Base-by-base conservation (phyloP, 1,284 basidiomycete species). In the Trichosporon inkin region DNA sequence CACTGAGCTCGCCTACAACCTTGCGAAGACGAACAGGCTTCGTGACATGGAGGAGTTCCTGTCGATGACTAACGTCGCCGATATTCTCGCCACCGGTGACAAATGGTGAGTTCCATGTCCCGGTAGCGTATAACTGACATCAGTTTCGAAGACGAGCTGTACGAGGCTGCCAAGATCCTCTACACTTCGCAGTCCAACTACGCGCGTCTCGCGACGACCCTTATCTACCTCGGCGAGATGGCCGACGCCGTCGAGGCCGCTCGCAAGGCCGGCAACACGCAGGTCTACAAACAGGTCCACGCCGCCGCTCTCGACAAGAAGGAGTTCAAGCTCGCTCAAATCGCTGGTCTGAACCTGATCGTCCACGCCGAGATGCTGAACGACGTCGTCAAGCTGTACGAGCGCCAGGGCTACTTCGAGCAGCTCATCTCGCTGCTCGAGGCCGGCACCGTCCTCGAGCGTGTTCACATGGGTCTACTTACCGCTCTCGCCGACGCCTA, bases 211-310 rank as follows among this genome's bases (percentile, higher is more conserved):
- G 96, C 96, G 2, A 99, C 96, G 1, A 99, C 96, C 8, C 85
- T 98, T 71, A 98, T 99, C 76, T 99, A 99, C 80, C 85, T 99
- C 54, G 91, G 92, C 58, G 95, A 99, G 80, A 98, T 97, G 78
- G 95, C 98, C 79, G 86, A 90, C 56, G 96, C 96, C 17, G 96
- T 99, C 17, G 96, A 99, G 79, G 96, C 95, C 65, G 96, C 96
- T 17, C 84, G 96, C 65, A 99, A 99, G 78, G 96, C 96, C 17
- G 96, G 96, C 34, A 99, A 99, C 77, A 99, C 96, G 10, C 92
- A 96, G 88, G 96, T 99, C n/a, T 99, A 96, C 96, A 98, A 98
- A 81, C 96, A 99, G 79, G 96, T 99, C 62, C 95, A 99, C 70
- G 91, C 93, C 20, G 96, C 96, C 40, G 99, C 96, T 80, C 87